These are phyloP conservation scores for Aspergillus sclerotiicarbonarius DNA, from an alignment of 495 filamentous ascomycete genomes.

Conservation along the genomic window DNA sequence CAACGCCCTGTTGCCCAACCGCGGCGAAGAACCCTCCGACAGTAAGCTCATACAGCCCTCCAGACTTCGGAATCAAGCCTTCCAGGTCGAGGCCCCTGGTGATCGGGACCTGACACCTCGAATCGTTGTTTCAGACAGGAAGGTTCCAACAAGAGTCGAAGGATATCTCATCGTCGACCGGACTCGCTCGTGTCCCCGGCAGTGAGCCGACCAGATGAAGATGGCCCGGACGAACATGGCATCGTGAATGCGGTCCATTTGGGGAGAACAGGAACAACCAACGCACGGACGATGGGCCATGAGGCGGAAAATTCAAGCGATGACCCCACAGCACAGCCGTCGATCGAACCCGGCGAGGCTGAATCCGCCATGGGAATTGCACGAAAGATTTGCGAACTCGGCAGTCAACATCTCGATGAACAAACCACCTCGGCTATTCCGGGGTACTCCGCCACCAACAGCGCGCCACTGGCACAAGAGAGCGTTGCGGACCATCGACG, in stretches of 20 bases:
- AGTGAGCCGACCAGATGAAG: no score
- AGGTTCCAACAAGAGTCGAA: not conserved
- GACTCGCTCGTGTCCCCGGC: no score
- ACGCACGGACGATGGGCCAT: not conserved
- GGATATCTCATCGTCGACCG: not conserved
- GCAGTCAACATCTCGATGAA: slow-evolving; percentile 23
- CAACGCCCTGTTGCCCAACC: slow-evolving; percentile 3
- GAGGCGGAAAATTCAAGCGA: not conserved
- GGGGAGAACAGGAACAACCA: not conserved
- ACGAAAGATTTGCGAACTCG: slow-evolving; percentile 24
- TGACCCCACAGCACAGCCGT: not conserved
- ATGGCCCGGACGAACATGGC: no score
- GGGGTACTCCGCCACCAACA: slow-evolving; percentile 21
- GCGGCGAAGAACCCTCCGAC: not conserved
- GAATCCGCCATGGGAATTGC: slow-evolving; percentile 29
- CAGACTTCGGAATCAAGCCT: no score
- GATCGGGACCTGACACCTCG: not conserved
- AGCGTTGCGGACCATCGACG: slow-evolving; percentile 10
- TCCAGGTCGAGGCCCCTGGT: not conserved
- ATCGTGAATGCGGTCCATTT: no score
- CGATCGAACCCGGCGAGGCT: slow-evolving; percentile 22
- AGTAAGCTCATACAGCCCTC: not conserved
- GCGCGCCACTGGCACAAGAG: not conserved
- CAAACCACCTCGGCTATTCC: slow-evolving; percentile 32
- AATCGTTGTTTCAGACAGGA: not conserved